Evolutionary conservation across 2,329 filamentous ascomycete genomes (phyloP).

Genomic region (Pyrenochaeta sp.): DNA sequence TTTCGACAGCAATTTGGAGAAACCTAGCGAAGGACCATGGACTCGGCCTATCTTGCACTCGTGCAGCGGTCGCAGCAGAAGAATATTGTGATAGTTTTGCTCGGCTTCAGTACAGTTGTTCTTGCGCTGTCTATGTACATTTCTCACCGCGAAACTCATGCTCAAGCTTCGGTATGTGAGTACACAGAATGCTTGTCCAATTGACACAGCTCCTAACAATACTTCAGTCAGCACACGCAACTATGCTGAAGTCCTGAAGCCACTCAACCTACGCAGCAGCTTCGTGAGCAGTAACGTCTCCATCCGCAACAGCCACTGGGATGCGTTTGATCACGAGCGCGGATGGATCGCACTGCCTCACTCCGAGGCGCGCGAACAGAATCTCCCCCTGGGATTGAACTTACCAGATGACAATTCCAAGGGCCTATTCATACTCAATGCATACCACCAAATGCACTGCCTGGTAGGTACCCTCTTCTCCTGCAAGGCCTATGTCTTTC

Average conservation of each 20-base stretch:
- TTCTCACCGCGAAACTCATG: too few relatives aligned
- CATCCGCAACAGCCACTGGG: not conserved
- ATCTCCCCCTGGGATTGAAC: not conserved
- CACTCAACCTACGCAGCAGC: not conserved
- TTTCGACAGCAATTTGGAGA: too few relatives aligned
- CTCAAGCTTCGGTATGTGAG: too few relatives aligned
- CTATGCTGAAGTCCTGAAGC: not conserved
- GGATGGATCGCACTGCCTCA: not conserved
- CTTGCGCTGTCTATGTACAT: too few relatives aligned
- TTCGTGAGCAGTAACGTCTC: not conserved
- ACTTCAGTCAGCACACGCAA: not conserved
- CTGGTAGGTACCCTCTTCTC: not conserved
- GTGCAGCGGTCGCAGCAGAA: too few relatives aligned
- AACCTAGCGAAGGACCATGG: too few relatives aligned
- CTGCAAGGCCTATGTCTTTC: not conserved
- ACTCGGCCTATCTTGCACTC: too few relatives aligned
- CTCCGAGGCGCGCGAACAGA: not conserved
- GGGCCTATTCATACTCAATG: not conserved
- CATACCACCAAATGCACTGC: not conserved
- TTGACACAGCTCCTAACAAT: too few relatives aligned
- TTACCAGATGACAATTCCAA: not conserved
- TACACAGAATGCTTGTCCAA: too few relatives aligned
- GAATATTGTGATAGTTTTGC: too few relatives aligned
- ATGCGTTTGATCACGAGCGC: not conserved
- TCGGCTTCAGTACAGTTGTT: too few relatives aligned